Evolutionary conservation across 176 grass and related monocot species (phyloP).

Genomic region (Triticum turgidum): DNA sequence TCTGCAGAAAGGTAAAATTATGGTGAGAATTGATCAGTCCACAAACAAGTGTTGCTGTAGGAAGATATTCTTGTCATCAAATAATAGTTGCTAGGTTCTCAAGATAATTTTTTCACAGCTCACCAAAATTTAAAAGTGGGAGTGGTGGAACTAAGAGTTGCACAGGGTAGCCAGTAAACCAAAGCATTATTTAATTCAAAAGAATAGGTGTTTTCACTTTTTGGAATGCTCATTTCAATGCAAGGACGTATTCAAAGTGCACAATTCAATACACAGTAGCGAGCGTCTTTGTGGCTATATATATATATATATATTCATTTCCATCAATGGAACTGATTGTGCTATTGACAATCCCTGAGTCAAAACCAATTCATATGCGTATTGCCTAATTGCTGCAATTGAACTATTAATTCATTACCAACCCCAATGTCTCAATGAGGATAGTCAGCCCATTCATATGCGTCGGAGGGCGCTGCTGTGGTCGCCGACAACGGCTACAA

Average conservation of each 20-base stretch:
- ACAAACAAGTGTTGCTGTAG: not conserved
- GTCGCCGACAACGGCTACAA: too few relatives aligned
- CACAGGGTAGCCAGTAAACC: not conserved
- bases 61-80: not conserved
- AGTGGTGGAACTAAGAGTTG: not conserved
- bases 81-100: not conserved
- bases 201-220: not conserved
- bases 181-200: conserved; percentile 5
- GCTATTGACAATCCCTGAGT: not conserved
- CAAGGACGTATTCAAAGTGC: not conserved
- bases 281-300: not conserved
- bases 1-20: conserved; percentile 44
- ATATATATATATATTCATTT: not conserved
- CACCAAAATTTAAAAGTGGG: not conserved
- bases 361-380: not conserved
- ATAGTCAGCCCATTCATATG: too few relatives aligned
- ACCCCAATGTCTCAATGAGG: not conserved
- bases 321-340: not conserved
- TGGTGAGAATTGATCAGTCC: not conserved
- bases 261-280: not conserved
- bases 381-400: too few relatives aligned
- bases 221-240: not conserved
- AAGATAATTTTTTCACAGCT: not conserved
- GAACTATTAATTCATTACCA: not conserved
- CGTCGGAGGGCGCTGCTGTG: too few relatives aligned